Evolutionary conservation across 805 yeast genomes (phyloP).

Genomic region (Teunomyces stri): DNA sequence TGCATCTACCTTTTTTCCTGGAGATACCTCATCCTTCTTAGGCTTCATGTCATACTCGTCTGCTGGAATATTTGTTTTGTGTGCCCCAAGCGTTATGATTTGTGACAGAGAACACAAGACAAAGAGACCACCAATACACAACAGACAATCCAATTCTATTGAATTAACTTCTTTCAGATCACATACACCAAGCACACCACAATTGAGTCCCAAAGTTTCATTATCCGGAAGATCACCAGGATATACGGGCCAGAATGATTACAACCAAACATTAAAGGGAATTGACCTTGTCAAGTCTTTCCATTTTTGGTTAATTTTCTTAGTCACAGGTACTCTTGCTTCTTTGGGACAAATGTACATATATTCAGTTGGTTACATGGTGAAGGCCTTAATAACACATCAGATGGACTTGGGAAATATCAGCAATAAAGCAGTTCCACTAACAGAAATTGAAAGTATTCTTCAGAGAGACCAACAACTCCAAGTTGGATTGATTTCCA

Average conservation of each 20-base stretch:
- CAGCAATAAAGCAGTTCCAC: background rate
- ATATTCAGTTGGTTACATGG: slow-evolving; percentile 46
- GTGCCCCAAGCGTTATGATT: slow-evolving; percentile 46
- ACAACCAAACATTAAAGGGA: slow-evolving; percentile 9
- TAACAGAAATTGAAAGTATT: slow-evolving; percentile 22
- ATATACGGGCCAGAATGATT: background rate
- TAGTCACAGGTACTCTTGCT: slow-evolving; percentile 39
- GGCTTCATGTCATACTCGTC: slow-evolving; percentile 45
- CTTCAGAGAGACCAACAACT: slow-evolving; percentile 60
- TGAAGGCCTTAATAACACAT: slow-evolving; percentile 33
- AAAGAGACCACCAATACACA: slow-evolving; percentile 4
- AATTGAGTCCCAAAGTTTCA: slow-evolving; percentile 5
- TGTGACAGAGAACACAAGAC: slow-evolving; percentile 34
- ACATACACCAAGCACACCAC: slow-evolving; percentile 8
- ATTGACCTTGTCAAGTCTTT: slow-evolving; percentile 18
- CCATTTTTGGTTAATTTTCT: slow-evolving; percentile 39
- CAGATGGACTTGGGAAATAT: slow-evolving; percentile 6
- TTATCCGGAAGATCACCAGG: slow-evolving; percentile 6
- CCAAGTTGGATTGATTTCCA: slow-evolving; percentile 71
- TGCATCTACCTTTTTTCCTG: slow-evolving; percentile 52
- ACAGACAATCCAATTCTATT: slow-evolving; percentile 5
- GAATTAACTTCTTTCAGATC: slow-evolving; percentile 9
- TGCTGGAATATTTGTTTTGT: slow-evolving; percentile 38
- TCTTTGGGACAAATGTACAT: slow-evolving; percentile 48
- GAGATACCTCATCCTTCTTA: slow-evolving; percentile 55